Base-by-base conservation (phyloP, 2,329 filamentous ascomycete genomes). In the Fusarium concolor region DNA sequence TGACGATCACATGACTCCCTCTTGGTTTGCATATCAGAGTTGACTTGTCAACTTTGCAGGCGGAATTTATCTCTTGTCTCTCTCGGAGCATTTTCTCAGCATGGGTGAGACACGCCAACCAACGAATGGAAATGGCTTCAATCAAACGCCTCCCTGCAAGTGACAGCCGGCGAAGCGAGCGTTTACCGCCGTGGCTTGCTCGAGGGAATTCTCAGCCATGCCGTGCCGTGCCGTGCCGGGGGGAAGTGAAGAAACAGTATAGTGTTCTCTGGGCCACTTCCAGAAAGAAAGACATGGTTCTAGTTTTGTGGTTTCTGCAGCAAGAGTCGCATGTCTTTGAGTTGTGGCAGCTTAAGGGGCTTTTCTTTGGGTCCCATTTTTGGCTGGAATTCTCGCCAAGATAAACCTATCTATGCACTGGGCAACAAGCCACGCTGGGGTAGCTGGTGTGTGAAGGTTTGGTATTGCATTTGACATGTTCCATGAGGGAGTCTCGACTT, bases 281-380 rank as follows among this genome's bases (percentile, higher is more conserved):
- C 58, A 53, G 57, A 63, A 56, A 59, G 42, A 61, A 56, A 54
- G 59, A 50, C 65, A 67, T 29, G 18, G 39, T 52, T 64, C 35
- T 29, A 31, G 38, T 60, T 51, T 33, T 26, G 31, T 41, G 38
- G 31, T 37, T 63, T 49, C 18, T 41, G 38, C 45, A 35, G 28
- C 18, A 28, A 50, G 33, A 24, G 45, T 37, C 45, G 39, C 33
- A 41, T 60, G 58, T 63, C 60, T 63, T 47, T 57, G 52, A 55
- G 57, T 54, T 67, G 46, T 63, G 64, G 53, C 46, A 35, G 44
- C 14, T 62, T 22, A 41, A 38, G 29, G 39, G 35, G 18, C 18
- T 29, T 47, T 35, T 24, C 18, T 45, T 28, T 29, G 35, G 14
- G n/a, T 15, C 33, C 41, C 28, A 18, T 26, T 42, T 57, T 28